phyloP scores from a whole-genome alignment of 225 moss, liverwort and hornwort genomes.

The Marchantia paleacea region DNA sequence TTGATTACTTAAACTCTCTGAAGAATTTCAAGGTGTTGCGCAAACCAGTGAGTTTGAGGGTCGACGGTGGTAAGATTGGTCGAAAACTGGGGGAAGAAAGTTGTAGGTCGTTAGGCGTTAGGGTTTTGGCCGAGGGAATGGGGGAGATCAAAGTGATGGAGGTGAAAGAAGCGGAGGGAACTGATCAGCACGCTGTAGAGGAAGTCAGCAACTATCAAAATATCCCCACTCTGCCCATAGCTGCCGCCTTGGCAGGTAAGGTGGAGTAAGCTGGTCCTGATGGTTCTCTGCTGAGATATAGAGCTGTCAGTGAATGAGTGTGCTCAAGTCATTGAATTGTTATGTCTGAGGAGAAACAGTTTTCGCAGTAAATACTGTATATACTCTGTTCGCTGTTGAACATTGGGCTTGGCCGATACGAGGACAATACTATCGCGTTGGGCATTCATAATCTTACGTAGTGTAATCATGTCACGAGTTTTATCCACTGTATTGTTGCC shows the following conservation, averaged over 20 bases:
- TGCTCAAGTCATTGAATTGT: neutral
- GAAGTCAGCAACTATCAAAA: slow-evolving; percentile 27
- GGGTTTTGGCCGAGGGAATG: slow-evolving; percentile 37
- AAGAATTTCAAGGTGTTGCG: neutral
- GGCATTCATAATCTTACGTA: neutral
- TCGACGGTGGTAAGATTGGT: neutral
- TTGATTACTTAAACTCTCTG: neutral
- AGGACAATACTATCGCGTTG: neutral
- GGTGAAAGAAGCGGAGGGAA: slow-evolving; percentile 4
- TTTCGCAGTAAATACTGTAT: too few species aligned
- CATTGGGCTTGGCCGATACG: neutral
- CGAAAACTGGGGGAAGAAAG: neutral
- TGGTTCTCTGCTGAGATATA: neutral
- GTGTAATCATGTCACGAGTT: neutral
- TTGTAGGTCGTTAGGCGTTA: neutral
- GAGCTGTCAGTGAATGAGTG: too few species aligned
- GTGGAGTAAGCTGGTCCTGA: neutral
- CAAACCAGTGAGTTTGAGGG: neutral
- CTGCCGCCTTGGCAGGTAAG: slow-evolving; percentile 48
- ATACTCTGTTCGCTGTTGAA: neutral
- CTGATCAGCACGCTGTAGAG: slow-evolving; percentile 21
- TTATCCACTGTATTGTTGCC: too few species aligned
- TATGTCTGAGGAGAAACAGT: neutral
- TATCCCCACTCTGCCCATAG: slow-evolving; percentile 49
- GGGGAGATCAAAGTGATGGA: slow-evolving; percentile 34